These are phyloP conservation scores for Podaxis carcinomalis DNA, from an alignment of 768 basidiomycete genomes.

Conservation along the genomic window DNA sequence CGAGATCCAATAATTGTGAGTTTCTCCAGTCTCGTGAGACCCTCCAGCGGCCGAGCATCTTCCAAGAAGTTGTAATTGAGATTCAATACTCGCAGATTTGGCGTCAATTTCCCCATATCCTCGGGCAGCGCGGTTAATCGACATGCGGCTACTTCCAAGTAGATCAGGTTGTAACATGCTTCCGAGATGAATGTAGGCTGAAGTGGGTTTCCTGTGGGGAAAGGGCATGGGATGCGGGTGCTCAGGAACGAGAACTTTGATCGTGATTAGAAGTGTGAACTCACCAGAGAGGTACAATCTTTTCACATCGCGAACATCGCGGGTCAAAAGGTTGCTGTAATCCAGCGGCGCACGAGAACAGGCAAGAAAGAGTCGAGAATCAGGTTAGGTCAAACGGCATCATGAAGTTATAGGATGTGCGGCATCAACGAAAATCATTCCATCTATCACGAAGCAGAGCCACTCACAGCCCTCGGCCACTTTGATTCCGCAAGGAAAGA, in stretches of 20 bases:
- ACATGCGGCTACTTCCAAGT: conserved; percentile 89
- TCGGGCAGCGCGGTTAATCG: conserved; percentile 71
- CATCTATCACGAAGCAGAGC: conserved; percentile 19
- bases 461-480: conserved; percentile 70
- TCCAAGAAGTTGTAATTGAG: conserved; percentile 97
- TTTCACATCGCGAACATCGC: conserved; percentile 87
- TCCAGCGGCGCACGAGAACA: conserved; percentile 2
- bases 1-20: conserved; percentile 84
- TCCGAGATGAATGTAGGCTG: conserved; percentile 57
- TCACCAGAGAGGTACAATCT: conserved; percentile 91
- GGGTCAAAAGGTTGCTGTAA: conserved; percentile 43
- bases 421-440: conserved; percentile 16
- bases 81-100: conserved; percentile 89
- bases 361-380: conserved; percentile 8
- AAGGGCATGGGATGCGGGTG: conserved; percentile 11
- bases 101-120: conserved; percentile 59
- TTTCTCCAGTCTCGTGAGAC: conserved; percentile 73
- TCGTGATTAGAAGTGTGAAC: conserved; percentile 25
- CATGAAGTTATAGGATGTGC: conserved; percentile 10
- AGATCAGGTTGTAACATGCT: conserved; percentile 84
- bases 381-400: conserved; percentile 4
- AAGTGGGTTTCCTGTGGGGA: conserved; percentile 64
- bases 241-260: conserved; percentile 10
- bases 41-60: conserved; percentile 60
- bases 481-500: conserved; percentile 88